Conservation (phyloP, 2,329 filamentous ascomycete species). For the Stagonosporopsis tanaceti region DNA sequence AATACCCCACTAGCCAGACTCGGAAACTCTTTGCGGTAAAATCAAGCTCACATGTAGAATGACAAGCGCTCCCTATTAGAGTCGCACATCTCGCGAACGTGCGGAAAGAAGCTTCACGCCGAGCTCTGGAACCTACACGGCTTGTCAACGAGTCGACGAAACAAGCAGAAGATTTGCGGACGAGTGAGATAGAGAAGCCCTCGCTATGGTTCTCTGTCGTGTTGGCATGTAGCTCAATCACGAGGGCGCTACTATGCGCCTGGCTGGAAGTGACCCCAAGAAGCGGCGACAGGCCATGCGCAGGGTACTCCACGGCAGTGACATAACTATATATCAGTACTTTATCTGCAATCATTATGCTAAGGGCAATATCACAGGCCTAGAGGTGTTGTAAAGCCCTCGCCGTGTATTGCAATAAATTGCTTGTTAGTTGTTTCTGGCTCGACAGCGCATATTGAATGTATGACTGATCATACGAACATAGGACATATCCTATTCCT, state of each 20-base stretch:
- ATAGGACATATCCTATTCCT: no score
- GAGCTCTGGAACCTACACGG: not conserved
- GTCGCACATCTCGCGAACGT: not conserved
- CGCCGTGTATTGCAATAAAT: no score
- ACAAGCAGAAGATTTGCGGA: not conserved
- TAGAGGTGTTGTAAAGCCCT: not conserved
- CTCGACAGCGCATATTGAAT: no score
- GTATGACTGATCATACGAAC: no score
- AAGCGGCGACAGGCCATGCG: not conserved
- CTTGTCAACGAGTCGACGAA: not conserved
- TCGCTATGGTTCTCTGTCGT: constrained; percentile 2
- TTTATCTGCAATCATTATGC: not conserved
- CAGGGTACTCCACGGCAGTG: not conserved
- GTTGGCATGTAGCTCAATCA: not conserved
- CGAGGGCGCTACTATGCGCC: not conserved
- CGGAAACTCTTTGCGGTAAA: no score
- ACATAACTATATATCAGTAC: not conserved
- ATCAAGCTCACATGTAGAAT: no score
- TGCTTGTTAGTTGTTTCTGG: no score
- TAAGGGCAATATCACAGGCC: not conserved
- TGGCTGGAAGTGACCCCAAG: not conserved
- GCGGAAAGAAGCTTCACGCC: not conserved
- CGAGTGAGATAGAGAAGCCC: not conserved
- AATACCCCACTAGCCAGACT: no score
- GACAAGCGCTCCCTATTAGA: no score